A percentile compares a stretch with the other conserved stretches of the same genome.
These are phyloP conservation scores for Tothia fuscella DNA, from an alignment of 2,329 filamentous ascomycete genomes.

Conservation along the genomic window DNA sequence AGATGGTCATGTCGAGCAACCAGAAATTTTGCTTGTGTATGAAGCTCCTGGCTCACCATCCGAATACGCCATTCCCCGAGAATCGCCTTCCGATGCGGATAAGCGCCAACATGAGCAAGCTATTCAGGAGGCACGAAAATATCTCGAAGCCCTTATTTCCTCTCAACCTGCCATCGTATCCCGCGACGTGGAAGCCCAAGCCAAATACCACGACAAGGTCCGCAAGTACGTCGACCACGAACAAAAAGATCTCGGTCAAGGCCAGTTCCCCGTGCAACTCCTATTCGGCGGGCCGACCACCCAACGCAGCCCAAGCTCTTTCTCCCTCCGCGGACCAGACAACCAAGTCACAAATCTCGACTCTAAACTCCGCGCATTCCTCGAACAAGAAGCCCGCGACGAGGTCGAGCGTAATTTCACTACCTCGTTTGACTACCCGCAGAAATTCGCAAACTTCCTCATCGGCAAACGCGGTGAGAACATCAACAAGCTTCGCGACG, in stretches of 20 bases:
- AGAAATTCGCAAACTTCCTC: constrained; percentile 83
- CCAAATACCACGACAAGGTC: constrained; percentile 53
- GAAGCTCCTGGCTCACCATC: constrained; percentile 48
- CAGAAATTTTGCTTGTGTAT: constrained; percentile 60
- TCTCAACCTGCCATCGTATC: constrained; percentile 44
- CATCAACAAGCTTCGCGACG: constrained; percentile 56
- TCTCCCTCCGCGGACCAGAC: constrained; percentile 67
- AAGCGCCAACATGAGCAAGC: constrained; percentile 43
- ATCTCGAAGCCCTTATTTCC: constrained; percentile 41
- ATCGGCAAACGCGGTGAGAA: constrained; percentile 57
- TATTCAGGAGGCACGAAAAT: constrained; percentile 46
- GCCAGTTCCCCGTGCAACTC: constrained; percentile 45
- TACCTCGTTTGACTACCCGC: constrained; percentile 80
- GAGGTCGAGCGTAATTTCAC: constrained; percentile 89
- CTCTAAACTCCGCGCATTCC: constrained; percentile 62
- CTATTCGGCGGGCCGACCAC: constrained; percentile 33
- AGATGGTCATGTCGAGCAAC: constrained; percentile 44
- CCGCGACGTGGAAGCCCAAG: constrained; percentile 40
- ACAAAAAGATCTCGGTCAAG: constrained; percentile 36
- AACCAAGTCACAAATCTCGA: constrained; percentile 60
- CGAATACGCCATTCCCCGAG: constrained; percentile 43
- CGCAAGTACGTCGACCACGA: constrained; percentile 46
- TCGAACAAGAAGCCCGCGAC: constrained; percentile 80
- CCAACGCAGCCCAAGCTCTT: constrained; percentile 43
- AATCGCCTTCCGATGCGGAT: constrained; percentile 43